Evolutionary conservation across 805 yeast genomes (phyloP).

Genomic region (Suhomyces xylopsoci): DNA sequence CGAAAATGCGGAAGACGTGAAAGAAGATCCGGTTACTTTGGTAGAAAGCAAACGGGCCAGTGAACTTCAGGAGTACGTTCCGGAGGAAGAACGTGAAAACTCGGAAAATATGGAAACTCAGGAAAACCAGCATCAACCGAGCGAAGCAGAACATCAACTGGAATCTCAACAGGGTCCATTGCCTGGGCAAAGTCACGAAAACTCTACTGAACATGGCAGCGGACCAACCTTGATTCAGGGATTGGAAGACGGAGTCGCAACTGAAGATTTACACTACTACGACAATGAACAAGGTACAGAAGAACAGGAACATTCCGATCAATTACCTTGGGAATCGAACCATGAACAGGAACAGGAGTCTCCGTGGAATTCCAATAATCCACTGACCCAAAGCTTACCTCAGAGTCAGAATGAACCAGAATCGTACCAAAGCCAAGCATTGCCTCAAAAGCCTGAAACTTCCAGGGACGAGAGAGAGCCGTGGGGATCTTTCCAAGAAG

Average conservation of each 20-base stretch:
- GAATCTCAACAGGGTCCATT: too few relatives aligned
- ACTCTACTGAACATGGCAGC: neutral
- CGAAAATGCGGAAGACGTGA: neutral
- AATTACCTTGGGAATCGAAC: slow-evolving; percentile 15
- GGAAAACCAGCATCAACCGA: slow-evolving; percentile 3
- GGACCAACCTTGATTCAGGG: neutral
- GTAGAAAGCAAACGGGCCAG: slow-evolving; percentile 13
- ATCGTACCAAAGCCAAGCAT: neutral
- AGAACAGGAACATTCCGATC: neutral
- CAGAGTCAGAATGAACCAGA: neutral
- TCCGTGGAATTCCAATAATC: slow-evolving; percentile 5
- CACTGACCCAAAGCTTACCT: neutral
- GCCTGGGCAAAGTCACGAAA: slow-evolving; percentile 7
- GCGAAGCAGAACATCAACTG: neutral
- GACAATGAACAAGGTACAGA: neutral
- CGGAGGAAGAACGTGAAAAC: slow-evolving; percentile 7
- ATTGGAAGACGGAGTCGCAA: neutral
- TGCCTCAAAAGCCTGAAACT: neutral
- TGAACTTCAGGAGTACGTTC: slow-evolving; percentile 16
- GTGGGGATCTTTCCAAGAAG: neutral
- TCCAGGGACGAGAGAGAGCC: neutral
- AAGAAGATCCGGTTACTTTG: slow-evolving; percentile 12
- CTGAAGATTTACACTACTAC: neutral
- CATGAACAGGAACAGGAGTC: neutral
- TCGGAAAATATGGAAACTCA: slow-evolving; percentile 6